Percentiles rank a stretch among this genome's conserved stretches.
phyloP scores from a whole-genome alignment of 768 basidiomycete genomes.

The Psilocybe sp. region DNA sequence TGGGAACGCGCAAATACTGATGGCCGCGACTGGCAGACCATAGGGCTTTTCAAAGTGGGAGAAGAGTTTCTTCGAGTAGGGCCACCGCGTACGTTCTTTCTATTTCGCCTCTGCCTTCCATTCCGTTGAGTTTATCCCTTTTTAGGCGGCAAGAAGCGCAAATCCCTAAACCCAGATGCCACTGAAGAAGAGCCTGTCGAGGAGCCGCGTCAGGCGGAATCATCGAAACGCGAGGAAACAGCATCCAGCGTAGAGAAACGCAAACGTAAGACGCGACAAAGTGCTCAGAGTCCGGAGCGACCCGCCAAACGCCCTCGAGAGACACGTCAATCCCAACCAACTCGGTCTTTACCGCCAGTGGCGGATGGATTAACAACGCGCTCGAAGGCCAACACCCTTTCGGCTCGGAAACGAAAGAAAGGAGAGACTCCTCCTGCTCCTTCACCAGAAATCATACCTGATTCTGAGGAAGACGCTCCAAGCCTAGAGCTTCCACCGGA shows the following conservation, averaged over 20 bases:
- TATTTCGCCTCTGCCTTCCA: neutral
- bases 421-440: neutral
- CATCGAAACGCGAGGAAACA: neutral
- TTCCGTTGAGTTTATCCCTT: neutral
- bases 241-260: neutral
- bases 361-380: neutral
- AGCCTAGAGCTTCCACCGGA: slow-evolving; percentile 1
- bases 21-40: slow-evolving; percentile 47
- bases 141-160: slow-evolving; percentile 12
- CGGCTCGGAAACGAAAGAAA: neutral
- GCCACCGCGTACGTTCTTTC: slow-evolving; percentile 50
- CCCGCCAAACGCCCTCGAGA: slow-evolving; percentile 7
- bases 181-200: neutral
- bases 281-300: neutral
- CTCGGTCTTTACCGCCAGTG: neutral
- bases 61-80: slow-evolving; percentile 56
- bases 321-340: neutral
- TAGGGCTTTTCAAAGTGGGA: slow-evolving; percentile 47
- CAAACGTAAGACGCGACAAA: slow-evolving; percentile 1
- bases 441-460: slow-evolving; percentile 26
- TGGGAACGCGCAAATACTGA: slow-evolving; percentile 46
- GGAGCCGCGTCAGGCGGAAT: neutral
- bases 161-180: neutral
- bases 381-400: no score
- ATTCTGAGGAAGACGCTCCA: slow-evolving; percentile 27